Evolutionary conservation across 2,329 filamentous ascomycete species (phyloP).

Genomic region (Colletotrichum sp.): DNA sequence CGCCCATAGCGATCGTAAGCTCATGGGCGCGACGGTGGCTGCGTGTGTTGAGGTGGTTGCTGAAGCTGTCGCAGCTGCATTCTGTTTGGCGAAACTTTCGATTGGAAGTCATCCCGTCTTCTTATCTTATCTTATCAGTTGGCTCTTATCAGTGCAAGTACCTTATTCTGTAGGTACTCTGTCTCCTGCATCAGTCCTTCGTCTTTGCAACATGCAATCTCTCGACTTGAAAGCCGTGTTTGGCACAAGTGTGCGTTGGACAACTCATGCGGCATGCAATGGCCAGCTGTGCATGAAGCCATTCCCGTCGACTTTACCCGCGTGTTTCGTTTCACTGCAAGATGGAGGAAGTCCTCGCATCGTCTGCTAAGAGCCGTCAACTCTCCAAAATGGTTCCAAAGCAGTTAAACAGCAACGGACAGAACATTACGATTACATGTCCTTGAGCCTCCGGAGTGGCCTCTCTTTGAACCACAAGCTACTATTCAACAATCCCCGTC

Average conservation of each 20-base stretch:
- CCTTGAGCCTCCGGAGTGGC: background rate
- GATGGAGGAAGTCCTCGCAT: background rate
- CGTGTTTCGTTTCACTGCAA: background rate
- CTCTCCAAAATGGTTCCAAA: background rate
- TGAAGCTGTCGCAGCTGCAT: background rate
- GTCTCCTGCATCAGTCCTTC: background rate
- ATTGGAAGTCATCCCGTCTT: background rate
- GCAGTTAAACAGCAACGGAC: background rate
- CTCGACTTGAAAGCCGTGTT: background rate
- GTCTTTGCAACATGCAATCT: background rate
- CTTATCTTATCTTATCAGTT: constrained; percentile 3
- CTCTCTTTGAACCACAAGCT: background rate
- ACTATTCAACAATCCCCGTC: background rate
- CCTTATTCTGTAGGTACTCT: background rate
- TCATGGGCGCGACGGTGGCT: constrained; percentile 1
- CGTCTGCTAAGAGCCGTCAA: background rate
- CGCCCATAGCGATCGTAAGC: constrained; percentile 18
- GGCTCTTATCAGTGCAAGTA: background rate
- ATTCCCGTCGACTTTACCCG: background rate
- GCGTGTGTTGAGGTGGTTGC: background rate
- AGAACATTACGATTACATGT: background rate
- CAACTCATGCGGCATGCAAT: background rate
- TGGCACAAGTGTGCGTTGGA: background rate
- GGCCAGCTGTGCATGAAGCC: background rate
- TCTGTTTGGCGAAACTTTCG: constrained; percentile 2